Evolutionary conservation across 2,329 filamentous ascomycete genomes (phyloP), one percentile per base, ranked within the genome.

Genomic region (Alternaria ethzedia): DNA sequence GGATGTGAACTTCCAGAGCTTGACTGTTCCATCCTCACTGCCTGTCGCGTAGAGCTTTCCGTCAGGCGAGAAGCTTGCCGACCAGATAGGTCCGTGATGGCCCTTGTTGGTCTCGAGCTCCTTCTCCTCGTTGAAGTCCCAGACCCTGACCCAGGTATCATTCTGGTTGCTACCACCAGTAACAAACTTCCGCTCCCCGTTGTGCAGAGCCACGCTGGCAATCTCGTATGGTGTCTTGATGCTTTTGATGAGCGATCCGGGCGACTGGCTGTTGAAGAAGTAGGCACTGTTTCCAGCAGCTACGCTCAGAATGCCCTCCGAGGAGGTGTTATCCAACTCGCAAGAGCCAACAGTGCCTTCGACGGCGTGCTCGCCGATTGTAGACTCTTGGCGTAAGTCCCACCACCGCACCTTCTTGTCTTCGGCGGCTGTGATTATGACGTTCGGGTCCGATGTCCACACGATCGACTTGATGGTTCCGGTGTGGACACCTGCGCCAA

Each of bases 81-180:
- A 97, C 96, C 96, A 99, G 66, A 99, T 96, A 2, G 95, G 95
- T 2, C 96, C 96, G 75, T 99, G 96, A 72, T 99, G 96, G 23
- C 96, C 96, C 82, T 97, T 97, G 83, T 97, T 93, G 12, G 95
- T 91, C 78, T 98, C 96, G 46, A 97, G 83, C 79, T 97, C 94
- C 69, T 87, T 86, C 71, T 91, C 91, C 54, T 90, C 90, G 63
- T 97, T 93, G 81, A 94, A 95, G 74, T 94, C 89, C 83, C 97
- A 96, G 6, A 98, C 91, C 64, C 93, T 90, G n/a, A 96, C 95
- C 95, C 95, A 99, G 0, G 96, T 98, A 75, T 97, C 95, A 57
- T 79, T 80, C 70, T 80, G 78, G 43, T 90, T 91, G 66, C 92
- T 91, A 78, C 94, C 93, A 64, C 96, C 96, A 17, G 96, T 96